phyloP scores from a whole-genome alignment of 352 stramenopile genomes.

The Phytophthora citrophthora region DNA sequence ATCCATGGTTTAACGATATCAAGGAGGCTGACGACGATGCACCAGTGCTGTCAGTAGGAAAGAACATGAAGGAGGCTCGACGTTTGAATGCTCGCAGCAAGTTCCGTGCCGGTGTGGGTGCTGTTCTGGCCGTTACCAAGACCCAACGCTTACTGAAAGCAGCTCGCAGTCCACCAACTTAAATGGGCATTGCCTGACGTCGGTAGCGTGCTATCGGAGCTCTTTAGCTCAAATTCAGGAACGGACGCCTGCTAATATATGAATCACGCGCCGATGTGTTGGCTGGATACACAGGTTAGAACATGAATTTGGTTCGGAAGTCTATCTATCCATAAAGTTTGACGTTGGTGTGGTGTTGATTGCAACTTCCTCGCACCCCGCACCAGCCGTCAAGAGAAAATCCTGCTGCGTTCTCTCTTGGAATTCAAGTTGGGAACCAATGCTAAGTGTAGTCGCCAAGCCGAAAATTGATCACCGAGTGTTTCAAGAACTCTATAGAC shows the following conservation, averaged over 20 bases:
- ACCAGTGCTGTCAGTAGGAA: conserved; percentile 61
- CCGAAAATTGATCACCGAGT: no score
- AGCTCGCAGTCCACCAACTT: conserved; percentile 23
- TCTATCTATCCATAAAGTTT: no score
- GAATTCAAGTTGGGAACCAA: no score
- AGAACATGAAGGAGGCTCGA: conserved; percentile 76
- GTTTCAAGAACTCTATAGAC: no score
- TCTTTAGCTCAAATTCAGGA: not conserved
- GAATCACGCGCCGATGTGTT: not conserved
- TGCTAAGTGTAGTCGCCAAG: no score
- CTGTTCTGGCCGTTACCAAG: conserved; percentile 80
- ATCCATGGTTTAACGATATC: conserved; percentile 80
- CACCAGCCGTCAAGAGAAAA: no score
- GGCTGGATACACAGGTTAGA: no score
- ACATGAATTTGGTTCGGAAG: no score
- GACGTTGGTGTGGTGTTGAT: no score
- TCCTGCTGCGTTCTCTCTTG: no score
- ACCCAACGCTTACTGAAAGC: conserved; percentile 67
- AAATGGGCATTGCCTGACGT: not conserved
- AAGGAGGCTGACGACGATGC: conserved; percentile 63
- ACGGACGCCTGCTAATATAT: not conserved
- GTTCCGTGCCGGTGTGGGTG: conserved; percentile 73
- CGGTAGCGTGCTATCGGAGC: not conserved
- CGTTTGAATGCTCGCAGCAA: conserved; percentile 65
- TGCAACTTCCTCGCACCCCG: no score